Percentiles rank a stretch among this genome's conserved stretches.
These are phyloP conservation scores for Scheffersomyces lignosus DNA, from an alignment of 805 yeast genomes.

Conservation along the genomic window DNA sequence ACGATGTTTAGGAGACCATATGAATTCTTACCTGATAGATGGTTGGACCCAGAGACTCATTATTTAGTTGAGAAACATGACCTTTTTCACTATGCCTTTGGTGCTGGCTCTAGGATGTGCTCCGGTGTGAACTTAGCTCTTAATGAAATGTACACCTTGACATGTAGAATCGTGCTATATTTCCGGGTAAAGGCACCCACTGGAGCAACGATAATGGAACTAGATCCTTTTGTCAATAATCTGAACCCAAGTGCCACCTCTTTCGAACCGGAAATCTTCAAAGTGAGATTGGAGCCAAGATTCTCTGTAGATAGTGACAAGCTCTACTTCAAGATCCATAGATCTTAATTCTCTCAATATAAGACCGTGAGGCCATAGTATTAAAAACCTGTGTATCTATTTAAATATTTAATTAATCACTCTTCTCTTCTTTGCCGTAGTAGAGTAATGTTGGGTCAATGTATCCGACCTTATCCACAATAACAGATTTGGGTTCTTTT, in stretches of 20 bases:
- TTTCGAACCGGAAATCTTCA: conserved; percentile 55
- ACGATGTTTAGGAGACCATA: conserved; percentile 42
- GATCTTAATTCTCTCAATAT: neutral
- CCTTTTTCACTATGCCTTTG: conserved; percentile 56
- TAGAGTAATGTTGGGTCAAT: conserved; percentile 48
- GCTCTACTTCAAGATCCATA: conserved; percentile 11
- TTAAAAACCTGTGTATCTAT: no score
- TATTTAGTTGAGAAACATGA: conserved; percentile 10
- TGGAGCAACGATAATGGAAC: conserved; percentile 32
- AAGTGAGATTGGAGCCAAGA: conserved; percentile 24
- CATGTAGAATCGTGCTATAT: conserved; percentile 51
- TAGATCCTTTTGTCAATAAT: conserved; percentile 54
- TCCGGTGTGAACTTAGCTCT: conserved; percentile 65
- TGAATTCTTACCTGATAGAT: conserved; percentile 54
- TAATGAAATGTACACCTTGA: conserved; percentile 61
- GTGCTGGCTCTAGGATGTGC: conserved; percentile 73
- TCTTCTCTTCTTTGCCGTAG: neutral
- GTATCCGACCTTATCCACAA: conserved; percentile 56
- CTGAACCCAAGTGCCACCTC: conserved; percentile 57
- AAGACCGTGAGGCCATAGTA: no score
- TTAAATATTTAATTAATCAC: neutral
- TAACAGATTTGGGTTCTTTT: conserved; percentile 51
- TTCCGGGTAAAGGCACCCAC: conserved; percentile 52
- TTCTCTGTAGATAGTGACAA: conserved; percentile 17
- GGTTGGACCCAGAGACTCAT: conserved; percentile 31